Evolutionary conservation across 2,329 filamentous ascomycete genomes (phyloP).

Genomic region (Ambrosiella beaveri): DNA sequence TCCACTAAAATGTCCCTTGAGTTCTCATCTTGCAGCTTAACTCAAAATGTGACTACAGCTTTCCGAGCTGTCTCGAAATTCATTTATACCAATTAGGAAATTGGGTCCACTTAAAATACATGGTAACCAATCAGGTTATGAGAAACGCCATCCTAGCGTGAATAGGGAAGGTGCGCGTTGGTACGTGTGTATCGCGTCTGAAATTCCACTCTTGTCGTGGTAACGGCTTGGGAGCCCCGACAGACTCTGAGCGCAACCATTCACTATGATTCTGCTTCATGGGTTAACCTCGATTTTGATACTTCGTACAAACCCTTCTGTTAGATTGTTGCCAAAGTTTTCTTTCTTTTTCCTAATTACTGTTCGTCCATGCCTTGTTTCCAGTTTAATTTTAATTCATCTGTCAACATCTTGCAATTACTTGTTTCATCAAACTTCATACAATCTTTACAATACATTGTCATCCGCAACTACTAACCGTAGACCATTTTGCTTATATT

Average conservation of each 20-base stretch:
- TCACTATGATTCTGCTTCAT: background rate
- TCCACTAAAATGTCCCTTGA: background rate
- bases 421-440: background rate
- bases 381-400: background rate
- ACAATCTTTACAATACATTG: background rate
- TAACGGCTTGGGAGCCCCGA: background rate
- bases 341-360: background rate
- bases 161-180: background rate
- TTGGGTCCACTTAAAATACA: background rate
- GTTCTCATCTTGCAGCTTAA: background rate
- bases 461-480: background rate
- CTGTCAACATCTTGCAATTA: background rate
- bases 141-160: background rate
- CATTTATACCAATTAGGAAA: slow-evolving; percentile 6
- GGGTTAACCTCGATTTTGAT: background rate
- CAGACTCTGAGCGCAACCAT: background rate
- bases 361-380: background rate
- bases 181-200: background rate
- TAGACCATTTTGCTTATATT: background rate
- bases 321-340: background rate
- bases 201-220: slow-evolving; percentile 2
- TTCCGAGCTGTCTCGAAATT: background rate
- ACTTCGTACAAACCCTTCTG: background rate
- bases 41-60: background rate
- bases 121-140: background rate